phyloP scores from a whole-genome alignment of 164 flowering plant genomes.

The Amborella trichopoda region DNA sequence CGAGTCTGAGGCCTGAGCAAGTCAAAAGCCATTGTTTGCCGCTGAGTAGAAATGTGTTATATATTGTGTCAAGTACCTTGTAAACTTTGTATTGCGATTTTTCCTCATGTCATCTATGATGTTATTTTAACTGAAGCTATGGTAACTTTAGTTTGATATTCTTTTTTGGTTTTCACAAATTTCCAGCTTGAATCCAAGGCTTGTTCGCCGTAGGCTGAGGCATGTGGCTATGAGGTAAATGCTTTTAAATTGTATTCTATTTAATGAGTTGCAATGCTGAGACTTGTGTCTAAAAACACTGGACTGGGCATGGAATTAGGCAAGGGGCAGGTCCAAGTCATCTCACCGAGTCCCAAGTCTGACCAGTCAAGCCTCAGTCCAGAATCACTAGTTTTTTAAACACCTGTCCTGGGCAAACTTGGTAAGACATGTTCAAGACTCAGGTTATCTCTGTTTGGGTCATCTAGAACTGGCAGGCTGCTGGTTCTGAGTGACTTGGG shows the following conservation, averaged over 20 bases:
- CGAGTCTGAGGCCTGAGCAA: too few relatives aligned
- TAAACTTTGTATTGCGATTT: neutral
- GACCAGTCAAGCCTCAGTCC: neutral
- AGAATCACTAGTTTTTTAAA: neutral
- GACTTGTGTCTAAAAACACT: too few relatives aligned
- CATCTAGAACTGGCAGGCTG: too few relatives aligned
- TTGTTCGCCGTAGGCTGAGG: conserved; percentile 73
- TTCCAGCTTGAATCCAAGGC: conserved; percentile 71
- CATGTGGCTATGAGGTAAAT: conserved; percentile 83
- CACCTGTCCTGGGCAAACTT: neutral
- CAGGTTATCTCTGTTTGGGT: too few relatives aligned
- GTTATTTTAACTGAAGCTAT: neutral
- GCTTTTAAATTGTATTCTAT: neutral
- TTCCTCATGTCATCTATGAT: neutral
- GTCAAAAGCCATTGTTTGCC: neutral
- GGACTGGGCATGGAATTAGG: too few relatives aligned
- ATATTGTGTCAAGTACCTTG: neutral
- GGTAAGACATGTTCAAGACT: neutral
- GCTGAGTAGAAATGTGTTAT: neutral
- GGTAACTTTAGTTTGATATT: neutral
- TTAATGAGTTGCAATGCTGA: neutral
- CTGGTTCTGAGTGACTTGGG: too few relatives aligned
- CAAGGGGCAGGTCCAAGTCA: too few relatives aligned
- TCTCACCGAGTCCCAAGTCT: neutral
- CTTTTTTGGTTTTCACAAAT: neutral